phyloP scores from a whole-genome alignment of 371 early-diverging fungal genomes.

The Mucor plumbeus region DNA sequence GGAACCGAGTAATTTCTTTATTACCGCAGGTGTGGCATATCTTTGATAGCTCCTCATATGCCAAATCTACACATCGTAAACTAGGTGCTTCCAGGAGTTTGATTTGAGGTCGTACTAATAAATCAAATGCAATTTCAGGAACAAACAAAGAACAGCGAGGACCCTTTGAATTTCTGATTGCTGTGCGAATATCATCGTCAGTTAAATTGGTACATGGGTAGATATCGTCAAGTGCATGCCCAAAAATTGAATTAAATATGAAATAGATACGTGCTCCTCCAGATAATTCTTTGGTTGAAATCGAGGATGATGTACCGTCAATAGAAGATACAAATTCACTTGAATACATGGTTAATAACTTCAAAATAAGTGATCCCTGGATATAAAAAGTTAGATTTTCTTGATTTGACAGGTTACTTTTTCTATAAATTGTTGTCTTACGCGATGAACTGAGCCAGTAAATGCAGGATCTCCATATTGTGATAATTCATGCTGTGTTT shows the following conservation, averaged over 20 bases:
- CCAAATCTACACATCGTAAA: constrained; percentile 84
- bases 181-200: constrained; percentile 84
- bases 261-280: constrained; percentile 92
- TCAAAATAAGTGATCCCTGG: constrained; percentile 72
- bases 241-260: constrained; percentile 88
- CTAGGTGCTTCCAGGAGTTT: constrained; percentile 82
- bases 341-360: constrained; percentile 82
- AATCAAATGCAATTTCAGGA: constrained; percentile 89
- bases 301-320: constrained; percentile 82
- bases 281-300: constrained; percentile 89
- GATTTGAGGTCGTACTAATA: constrained; percentile 86
- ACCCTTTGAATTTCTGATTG: constrained; percentile 91
- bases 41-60: constrained; percentile 86
- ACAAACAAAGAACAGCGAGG: constrained; percentile 89
- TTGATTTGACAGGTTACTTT: constrained; percentile 23
- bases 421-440: constrained; percentile 27
- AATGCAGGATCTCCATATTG: constrained; percentile 75
- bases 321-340: constrained; percentile 81
- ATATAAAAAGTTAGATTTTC: constrained; percentile 1
- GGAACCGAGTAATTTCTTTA: constrained; percentile 73
- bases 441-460: constrained; percentile 61
- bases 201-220: constrained; percentile 79
- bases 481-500: constrained; percentile 79
- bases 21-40: constrained; percentile 87
- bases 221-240: constrained; percentile 77